Evolutionary conservation across 768 basidiomycete species (phyloP).

Genomic region (Mycena pura): DNA sequence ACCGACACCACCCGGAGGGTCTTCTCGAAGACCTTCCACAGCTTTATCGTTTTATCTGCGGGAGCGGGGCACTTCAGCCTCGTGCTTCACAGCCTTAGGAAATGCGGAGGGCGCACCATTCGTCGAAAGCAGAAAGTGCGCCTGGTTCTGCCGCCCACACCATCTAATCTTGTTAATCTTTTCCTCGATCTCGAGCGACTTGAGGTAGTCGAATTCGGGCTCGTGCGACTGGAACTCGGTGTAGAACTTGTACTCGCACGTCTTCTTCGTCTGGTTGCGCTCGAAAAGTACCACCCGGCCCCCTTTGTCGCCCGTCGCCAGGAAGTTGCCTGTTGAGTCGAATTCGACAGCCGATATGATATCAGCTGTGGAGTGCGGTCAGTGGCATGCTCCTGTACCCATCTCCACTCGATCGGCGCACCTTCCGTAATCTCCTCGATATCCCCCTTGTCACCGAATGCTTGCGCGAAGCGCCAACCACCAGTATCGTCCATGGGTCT

Average conservation of each 20-base stretch:
- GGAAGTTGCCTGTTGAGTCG: slow-evolving; percentile 98
- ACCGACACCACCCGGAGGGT: slow-evolving; percentile 92
- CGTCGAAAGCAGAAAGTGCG: slow-evolving; percentile 95
- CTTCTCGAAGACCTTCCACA: slow-evolving; percentile 99
- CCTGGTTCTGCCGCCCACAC: slow-evolving; percentile 97
- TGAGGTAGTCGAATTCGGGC: slow-evolving; percentile 99
- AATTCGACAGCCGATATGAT: slow-evolving; percentile 99
- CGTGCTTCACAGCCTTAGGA: too few species aligned
- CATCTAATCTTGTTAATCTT: slow-evolving; percentile 99
- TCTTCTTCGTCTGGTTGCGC: slow-evolving; percentile 98
- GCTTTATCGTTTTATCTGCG: slow-evolving; percentile 99
- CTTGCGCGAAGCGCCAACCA: slow-evolving; percentile 99
- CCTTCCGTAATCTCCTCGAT: slow-evolving; percentile 99
- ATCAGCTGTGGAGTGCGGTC: slow-evolving; percentile 70
- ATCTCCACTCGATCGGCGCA: slow-evolving; percentile 42
- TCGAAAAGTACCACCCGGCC: slow-evolving; percentile 98
- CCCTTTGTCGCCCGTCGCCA: slow-evolving; percentile 99
- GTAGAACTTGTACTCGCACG: slow-evolving; percentile 99
- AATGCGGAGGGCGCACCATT: slow-evolving; percentile 68
- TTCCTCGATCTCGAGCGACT: slow-evolving; percentile 99
- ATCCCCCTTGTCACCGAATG: slow-evolving; percentile 99
- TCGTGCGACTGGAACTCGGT: slow-evolving; percentile 99
- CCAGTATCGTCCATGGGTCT: slow-evolving; percentile 59
- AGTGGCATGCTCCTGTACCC: not conserved
- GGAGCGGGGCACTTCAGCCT: too few species aligned